Percentiles rank a stretch among this genome's conserved stretches.
phyloP scores from a whole-genome alignment of 257 asterid genomes.

The Fraxinus quadrangulata region DNA sequence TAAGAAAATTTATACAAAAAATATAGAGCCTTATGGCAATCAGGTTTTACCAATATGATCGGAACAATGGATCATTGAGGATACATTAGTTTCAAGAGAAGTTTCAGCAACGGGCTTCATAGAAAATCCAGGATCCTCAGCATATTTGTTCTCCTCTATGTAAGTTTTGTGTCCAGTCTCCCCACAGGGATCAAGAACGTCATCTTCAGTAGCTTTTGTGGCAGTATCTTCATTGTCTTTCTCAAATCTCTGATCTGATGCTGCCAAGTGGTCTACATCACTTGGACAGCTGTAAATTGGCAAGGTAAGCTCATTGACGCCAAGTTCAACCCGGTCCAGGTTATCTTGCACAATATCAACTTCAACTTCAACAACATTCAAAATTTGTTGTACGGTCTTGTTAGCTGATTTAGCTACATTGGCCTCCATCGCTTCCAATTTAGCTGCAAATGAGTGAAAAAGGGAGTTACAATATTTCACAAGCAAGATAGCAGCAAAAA shows the following conservation, averaged over 20 bases:
- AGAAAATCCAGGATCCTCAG: neutral
- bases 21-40: neutral
- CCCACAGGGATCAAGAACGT: slow-evolving; percentile 26
- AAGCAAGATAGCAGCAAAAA: neutral
- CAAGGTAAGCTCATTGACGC: slow-evolving; percentile 1
- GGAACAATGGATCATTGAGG: neutral
- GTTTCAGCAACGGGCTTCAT: neutral
- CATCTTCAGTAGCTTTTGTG: slow-evolving; percentile 27
- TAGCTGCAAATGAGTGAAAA: slow-evolving; percentile 29
- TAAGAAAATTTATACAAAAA: neutral
- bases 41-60: neutral
- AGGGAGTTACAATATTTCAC: neutral
- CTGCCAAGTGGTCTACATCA: slow-evolving; percentile 23
- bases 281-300: neutral
- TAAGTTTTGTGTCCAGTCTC: neutral
- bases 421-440: slow-evolving; percentile 22
- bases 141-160: neutral
- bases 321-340: slow-evolving; percentile 17
- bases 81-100: neutral
- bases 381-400: neutral
- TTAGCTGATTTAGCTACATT: slow-evolving; percentile 9
- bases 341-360: slow-evolving; percentile 17
- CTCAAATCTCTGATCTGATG: slow-evolving; percentile 15
- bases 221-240: slow-evolving; percentile 6
- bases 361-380: slow-evolving; percentile 14